phyloP scores from a whole-genome alignment of 2,329 filamentous ascomycete species.

The Arthroderma uncinatum region DNA sequence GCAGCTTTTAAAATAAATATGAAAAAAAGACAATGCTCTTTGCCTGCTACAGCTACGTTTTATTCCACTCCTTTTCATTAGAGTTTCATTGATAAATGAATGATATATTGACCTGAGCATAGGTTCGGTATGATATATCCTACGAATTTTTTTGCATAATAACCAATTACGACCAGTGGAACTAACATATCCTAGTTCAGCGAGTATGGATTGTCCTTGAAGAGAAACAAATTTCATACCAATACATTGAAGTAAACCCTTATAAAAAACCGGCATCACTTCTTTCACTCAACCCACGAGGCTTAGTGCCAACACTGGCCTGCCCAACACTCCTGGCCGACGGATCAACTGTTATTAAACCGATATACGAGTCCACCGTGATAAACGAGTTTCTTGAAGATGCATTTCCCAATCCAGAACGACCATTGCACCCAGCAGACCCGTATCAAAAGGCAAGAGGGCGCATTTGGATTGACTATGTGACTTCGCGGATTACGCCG shows the following conservation, averaged over 20 bases:
- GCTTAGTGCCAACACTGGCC: constrained; percentile 60
- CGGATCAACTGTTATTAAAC: constrained; percentile 33
- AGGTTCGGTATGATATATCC: constrained; percentile 25
- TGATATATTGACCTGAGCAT: constrained; percentile 10
- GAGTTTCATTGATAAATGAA: not conserved
- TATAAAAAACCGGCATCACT: constrained; percentile 61
- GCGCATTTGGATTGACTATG: constrained; percentile 64
- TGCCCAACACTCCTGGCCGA: constrained; percentile 13
- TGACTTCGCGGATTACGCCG: constrained; percentile 55
- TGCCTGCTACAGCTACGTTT: not conserved
- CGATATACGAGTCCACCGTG: constrained; percentile 61
- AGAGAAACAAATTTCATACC: constrained; percentile 62
- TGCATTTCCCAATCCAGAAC: constrained; percentile 45
- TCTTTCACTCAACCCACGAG: constrained; percentile 60
- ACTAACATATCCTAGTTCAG: constrained; percentile 40
- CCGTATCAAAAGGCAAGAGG: constrained; percentile 55
- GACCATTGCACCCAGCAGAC: constrained; percentile 47
- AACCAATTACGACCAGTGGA: not conserved
- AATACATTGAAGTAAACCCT: constrained; percentile 68
- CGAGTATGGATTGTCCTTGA: constrained; percentile 60
- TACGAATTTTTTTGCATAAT: not conserved
- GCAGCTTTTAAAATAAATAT: not conserved
- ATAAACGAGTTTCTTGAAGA: constrained; percentile 69
- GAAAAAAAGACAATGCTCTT: not conserved
- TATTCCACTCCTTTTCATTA: no score